phyloP scores from a whole-genome alignment of 202 grass and related monocot species.

The Tripidium arundinaceum region DNA sequence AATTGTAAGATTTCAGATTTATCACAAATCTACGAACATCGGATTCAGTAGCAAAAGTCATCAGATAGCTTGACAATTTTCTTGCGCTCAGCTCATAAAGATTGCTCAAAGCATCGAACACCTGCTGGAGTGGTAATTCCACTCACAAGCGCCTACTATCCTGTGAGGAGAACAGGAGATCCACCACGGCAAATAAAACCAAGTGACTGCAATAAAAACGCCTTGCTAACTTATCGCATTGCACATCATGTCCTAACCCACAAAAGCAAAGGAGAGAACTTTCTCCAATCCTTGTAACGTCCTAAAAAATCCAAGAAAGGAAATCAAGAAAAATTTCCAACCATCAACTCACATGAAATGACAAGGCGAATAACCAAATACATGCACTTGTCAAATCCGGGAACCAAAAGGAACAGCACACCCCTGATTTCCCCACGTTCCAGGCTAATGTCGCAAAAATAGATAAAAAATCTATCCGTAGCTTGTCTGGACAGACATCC shows the following conservation, averaged over 20 bases:
- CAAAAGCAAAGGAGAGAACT: neutral
- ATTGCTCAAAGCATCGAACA: too few species aligned
- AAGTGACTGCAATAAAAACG: neutral
- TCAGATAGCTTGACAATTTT: conserved; percentile 38
- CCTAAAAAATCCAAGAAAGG: neutral
- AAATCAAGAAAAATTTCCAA: neutral
- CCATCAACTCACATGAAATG: neutral
- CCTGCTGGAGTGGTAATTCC: neutral
- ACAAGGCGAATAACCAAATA: neutral
- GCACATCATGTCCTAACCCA: neutral
- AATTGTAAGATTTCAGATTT: too few species aligned
- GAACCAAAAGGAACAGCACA: neutral
- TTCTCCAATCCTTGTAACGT: neutral
- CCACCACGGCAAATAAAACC: neutral
- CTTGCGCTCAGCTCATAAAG: conserved; percentile 26
- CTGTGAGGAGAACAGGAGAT: too few species aligned
- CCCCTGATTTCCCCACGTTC: neutral
- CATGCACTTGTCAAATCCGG: neutral
- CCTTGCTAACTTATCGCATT: neutral
- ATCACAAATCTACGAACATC: too few species aligned
- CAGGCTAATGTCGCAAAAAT: neutral
- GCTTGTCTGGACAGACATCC: too few species aligned
- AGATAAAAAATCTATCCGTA: neutral
- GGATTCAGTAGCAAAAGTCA: conserved; percentile 39
- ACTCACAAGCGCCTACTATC: too few species aligned